Evolutionary conservation across 169 alveolate genomes (phyloP), one percentile per base, ranked within the genome.

Genomic region (Plasmodium reichenowi): DNA sequence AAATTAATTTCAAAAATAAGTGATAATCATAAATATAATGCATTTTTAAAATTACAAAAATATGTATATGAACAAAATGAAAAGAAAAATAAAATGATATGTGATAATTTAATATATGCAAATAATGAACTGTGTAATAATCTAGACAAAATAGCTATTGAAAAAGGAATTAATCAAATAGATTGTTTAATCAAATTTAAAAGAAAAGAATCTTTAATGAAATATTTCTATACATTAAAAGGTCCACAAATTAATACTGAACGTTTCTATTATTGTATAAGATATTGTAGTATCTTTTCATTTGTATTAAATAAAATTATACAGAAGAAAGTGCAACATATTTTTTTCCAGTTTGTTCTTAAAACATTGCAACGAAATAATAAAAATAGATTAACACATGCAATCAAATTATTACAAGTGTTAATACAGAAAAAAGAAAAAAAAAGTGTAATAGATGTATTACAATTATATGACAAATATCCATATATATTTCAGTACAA

Each of bases 21-120:
- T 17, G 76, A 76, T 20, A 64, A 56, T 63, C 76, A 76, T 20
- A 76, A 76, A 58, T 76, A 56, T 24, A 63, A 76, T 43, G 88
- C 88, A 20, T 76, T 76, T 64, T 66, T 63, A 15, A 64, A 76
- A 24, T 13, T 76, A 63, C 88, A 76, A 13, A 76, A 76, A 64
- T 47, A 47, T 76, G 50, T 76, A n/a, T 76, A 45, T 76, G 60
- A 76, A 7, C 48, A 76, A 50, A 76, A 47, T 43, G 88, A 64
- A 8, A 63, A 13, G 45, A 62, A 47, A 12, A 76, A 76, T 54
- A 76, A 64, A 43, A 10, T 50, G 0, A 56, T 38, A 17, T 76
- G 88, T 20, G 73, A 76, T 43, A 52, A 58, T 47, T 66, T 76
- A 48, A 64, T 76, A 66, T 76, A 63, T 64, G 62, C 88, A 15